phyloP scores from a whole-genome alignment of 257 asterid genomes.

The Penstemon newberryi region DNA sequence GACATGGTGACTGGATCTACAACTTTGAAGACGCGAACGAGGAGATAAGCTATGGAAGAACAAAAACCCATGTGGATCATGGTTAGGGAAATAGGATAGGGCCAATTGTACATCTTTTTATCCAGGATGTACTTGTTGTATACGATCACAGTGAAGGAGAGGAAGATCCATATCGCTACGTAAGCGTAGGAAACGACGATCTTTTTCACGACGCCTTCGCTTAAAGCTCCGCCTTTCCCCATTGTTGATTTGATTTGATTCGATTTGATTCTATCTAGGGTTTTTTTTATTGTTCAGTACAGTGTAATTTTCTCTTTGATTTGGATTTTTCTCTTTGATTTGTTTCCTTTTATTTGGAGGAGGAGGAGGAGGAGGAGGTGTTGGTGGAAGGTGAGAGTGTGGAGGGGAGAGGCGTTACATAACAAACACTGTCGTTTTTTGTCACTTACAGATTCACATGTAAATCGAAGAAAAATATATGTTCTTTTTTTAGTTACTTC shows the following conservation, averaged over 20 bases:
- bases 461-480: too few species aligned
- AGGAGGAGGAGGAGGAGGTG: not conserved
- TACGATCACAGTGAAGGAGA: slow-evolving; percentile 36
- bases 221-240: slow-evolving; percentile 37
- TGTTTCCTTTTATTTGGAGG: not conserved
- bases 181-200: slow-evolving; percentile 33
- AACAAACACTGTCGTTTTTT: too few species aligned
- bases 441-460: too few species aligned
- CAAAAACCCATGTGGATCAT: slow-evolving; percentile 37
- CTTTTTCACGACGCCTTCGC: slow-evolving; percentile 31
- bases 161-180: slow-evolving; percentile 34
- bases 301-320: not conserved
- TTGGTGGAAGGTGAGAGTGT: not conserved
- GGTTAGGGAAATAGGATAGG: slow-evolving; percentile 31
- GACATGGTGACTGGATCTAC: slow-evolving; percentile 35
- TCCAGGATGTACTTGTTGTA: slow-evolving; percentile 40
- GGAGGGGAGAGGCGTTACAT: too few species aligned
- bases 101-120: slow-evolving; percentile 36
- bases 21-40: slow-evolving; percentile 28
- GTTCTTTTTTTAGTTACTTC: too few species aligned
- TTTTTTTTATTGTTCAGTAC: too few species aligned
- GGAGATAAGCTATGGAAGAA: slow-evolving; percentile 26
- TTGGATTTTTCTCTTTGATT: not conserved
- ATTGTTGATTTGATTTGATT: slow-evolving; percentile 8
- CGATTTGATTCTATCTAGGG: not conserved